A percentile compares a stretch with the other conserved stretches of the same genome.
phyloP scores from a whole-genome alignment of 257 asterid species.

The Solanum appendiculatum region DNA sequence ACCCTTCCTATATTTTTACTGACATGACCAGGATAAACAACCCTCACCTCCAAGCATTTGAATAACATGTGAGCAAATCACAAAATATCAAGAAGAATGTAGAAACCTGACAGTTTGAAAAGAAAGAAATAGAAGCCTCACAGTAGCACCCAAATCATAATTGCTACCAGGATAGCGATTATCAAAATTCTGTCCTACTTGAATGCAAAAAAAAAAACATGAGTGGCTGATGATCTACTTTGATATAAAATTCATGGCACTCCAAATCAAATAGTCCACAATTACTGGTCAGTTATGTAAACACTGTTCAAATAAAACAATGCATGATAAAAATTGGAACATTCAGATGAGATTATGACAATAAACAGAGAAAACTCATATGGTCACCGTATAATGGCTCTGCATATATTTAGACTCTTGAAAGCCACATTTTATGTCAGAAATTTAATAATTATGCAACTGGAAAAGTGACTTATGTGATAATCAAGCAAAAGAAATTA shows the following conservation, averaged over 20 bases:
- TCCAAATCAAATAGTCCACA: not conserved
- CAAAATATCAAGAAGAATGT: not conserved
- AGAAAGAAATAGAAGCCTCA: not conserved
- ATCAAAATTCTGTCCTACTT: not conserved
- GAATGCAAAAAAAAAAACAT: not conserved
- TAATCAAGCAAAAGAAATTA: slow-evolving; percentile 16
- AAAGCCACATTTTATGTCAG: not conserved
- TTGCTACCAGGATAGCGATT: not conserved
- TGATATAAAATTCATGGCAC: not conserved
- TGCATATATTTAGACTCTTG: not conserved
- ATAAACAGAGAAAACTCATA: not conserved
- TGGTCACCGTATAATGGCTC: not conserved
- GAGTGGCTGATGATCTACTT: not conserved
- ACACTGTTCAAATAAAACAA: not conserved
- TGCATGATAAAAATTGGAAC: not conserved
- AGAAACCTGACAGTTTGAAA: not conserved
- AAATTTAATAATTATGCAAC: not conserved
- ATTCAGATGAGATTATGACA: not conserved
- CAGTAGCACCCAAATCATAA: not conserved
- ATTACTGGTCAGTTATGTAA: not conserved
- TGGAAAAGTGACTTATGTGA: not conserved
- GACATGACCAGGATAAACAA: not conserved
- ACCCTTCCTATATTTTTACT: not conserved
- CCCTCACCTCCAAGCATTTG: not conserved
- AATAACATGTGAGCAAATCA: not conserved